These are phyloP conservation scores for Prunus salicina DNA, from an alignment of 306 rosid species.

Conservation along the genomic window DNA sequence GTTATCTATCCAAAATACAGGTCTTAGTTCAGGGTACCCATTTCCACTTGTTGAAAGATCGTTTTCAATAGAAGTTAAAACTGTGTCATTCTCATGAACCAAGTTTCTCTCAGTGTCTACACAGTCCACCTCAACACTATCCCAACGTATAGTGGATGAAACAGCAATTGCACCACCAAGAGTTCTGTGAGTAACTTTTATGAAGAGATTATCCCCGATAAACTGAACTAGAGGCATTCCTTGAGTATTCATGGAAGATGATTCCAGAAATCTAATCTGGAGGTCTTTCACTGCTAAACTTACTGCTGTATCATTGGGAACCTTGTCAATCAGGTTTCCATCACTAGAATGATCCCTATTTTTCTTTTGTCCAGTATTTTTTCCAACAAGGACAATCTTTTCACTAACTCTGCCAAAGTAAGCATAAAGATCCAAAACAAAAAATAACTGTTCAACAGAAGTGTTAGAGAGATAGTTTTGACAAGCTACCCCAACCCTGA, in stretches of 20 bases:
- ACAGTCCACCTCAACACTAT: slow-evolving; percentile 67
- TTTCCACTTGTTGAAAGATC: slow-evolving; percentile 43
- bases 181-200: slow-evolving; percentile 75
- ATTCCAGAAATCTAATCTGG: slow-evolving; percentile 82
- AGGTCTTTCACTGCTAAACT: slow-evolving; percentile 61
- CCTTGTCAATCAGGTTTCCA: slow-evolving; percentile 75
- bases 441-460: slow-evolving; percentile 84
- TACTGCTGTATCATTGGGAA: slow-evolving; percentile 90
- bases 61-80: slow-evolving; percentile 43
- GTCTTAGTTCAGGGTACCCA: slow-evolving; percentile 68
- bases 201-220: slow-evolving; percentile 63
- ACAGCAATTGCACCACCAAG: slow-evolving; percentile 92
- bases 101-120: slow-evolving; percentile 69
- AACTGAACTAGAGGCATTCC: slow-evolving; percentile 87
- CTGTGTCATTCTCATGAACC: slow-evolving; percentile 38
- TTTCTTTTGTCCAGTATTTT: slow-evolving; percentile 46
- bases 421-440: slow-evolving; percentile 80
- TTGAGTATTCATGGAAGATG: slow-evolving; percentile 60
- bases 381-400: slow-evolving; percentile 63
- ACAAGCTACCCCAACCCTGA: slow-evolving; percentile 86
- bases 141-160: slow-evolving; percentile 76
- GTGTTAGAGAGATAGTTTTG: slow-evolving; percentile 76
- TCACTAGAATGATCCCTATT: slow-evolving; percentile 26
- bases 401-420: slow-evolving; percentile 83
- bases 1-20: slow-evolving; percentile 85